phyloP scores from a whole-genome alignment of 768 basidiomycete species.

The Guyanaporus albipodus region DNA sequence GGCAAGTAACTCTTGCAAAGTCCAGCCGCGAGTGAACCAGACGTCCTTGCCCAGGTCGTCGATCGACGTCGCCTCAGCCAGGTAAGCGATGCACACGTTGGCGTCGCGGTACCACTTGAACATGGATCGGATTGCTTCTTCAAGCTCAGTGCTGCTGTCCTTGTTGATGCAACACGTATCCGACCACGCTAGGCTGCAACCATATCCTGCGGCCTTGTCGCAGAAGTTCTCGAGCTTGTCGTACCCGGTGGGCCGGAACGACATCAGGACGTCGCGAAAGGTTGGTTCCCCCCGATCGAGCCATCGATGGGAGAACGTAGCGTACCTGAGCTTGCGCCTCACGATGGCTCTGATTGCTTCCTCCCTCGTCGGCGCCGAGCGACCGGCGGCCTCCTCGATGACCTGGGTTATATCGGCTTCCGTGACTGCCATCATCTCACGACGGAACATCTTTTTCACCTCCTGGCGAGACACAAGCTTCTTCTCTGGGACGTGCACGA shows the following conservation, averaged over 20 bases:
- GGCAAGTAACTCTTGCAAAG: conserved; percentile 28
- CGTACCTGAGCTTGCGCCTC: conserved; percentile 24
- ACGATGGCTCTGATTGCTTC: conserved; percentile 25
- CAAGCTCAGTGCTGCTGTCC: conserved; percentile 33
- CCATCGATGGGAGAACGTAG: conserved; percentile 30
- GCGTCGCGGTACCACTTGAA: conserved; percentile 32
- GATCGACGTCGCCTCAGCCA: conserved; percentile 27
- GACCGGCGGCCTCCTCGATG: conserved; percentile 17
- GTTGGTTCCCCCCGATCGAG: conserved; percentile 28
- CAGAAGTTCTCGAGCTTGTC: conserved; percentile 25
- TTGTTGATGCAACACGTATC: conserved; percentile 36
- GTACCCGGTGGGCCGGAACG: conserved; percentile 27
- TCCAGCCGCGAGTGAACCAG: conserved; percentile 33
- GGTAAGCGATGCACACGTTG: conserved; percentile 30
- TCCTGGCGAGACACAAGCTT: conserved; percentile 29
- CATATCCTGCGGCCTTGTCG: conserved; percentile 26
- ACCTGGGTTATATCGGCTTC: conserved; percentile 22
- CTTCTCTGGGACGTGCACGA: conserved; percentile 25
- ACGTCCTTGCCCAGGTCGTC: conserved; percentile 26
- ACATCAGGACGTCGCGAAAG: conserved; percentile 30
- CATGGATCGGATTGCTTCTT: conserved; percentile 34
- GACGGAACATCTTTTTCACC: conserved; percentile 30
- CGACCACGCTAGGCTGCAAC: conserved; percentile 30
- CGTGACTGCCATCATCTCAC: conserved; percentile 22
- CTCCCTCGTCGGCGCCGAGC: conserved; percentile 25